A percentile compares a stretch with the other conserved stretches of the same genome.
These are phyloP conservation scores for Blechomonas ayalai DNA, from an alignment of 208 protist species.

Conservation along the genomic window DNA sequence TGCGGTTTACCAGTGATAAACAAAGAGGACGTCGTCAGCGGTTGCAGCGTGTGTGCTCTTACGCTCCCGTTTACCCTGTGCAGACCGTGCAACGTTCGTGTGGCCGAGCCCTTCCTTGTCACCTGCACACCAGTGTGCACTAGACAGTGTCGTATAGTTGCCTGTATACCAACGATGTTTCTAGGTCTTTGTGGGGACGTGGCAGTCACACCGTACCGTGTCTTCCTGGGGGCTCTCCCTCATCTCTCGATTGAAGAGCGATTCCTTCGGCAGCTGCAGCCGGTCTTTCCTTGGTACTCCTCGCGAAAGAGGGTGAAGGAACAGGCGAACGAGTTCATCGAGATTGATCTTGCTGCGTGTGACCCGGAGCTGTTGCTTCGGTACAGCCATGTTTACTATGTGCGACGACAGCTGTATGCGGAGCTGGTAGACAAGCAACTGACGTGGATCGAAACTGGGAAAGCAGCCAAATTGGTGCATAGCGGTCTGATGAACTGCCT, in stretches of 20 bases:
- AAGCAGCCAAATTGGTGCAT: conserved; percentile 50
- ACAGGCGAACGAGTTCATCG: conserved; percentile 84
- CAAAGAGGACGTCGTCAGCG: no score
- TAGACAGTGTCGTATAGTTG: no score
- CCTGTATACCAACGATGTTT: no score
- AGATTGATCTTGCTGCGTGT: conserved; percentile 79
- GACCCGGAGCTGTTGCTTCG: conserved; percentile 79
- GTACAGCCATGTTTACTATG: conserved; percentile 84
- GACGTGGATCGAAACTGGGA: conserved; percentile 71
- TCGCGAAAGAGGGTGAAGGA: conserved; percentile 81
- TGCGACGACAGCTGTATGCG: conserved; percentile 64
- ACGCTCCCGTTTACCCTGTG: neutral
- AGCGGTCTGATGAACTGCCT: conserved; percentile 49
- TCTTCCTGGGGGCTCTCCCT: conserved; percentile 79
- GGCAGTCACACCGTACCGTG: conserved; percentile 47
- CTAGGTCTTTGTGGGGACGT: conserved; percentile 81
- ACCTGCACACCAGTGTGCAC: no score
- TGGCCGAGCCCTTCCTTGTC: no score
- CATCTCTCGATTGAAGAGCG: conserved; percentile 61
- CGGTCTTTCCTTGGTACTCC: conserved; percentile 79
- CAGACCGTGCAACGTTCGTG: no score
- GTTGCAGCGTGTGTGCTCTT: neutral
- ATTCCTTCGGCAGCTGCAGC: conserved; percentile 69
- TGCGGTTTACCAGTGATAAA: no score
- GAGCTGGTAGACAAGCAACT: conserved; percentile 76